Evolutionary conservation across 2,329 filamentous ascomycete genomes (phyloP).

Genomic region (Colletotrichum plurivorum): DNA sequence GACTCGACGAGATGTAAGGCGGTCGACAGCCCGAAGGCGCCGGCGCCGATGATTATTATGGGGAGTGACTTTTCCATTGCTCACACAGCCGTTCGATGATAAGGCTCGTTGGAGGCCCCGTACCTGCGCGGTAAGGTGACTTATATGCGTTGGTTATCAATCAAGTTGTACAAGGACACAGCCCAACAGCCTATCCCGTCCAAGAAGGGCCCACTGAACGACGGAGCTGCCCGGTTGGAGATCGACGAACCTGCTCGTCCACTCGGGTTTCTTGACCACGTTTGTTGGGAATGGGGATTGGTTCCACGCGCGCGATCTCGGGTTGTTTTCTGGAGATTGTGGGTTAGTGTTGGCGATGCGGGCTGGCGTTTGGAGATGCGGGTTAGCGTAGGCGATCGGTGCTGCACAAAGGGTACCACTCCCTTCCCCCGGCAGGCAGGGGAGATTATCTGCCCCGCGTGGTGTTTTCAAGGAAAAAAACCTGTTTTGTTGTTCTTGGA

Average conservation of each 20-base stretch:
- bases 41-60: constrained; percentile 57
- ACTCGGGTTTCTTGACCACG: no score
- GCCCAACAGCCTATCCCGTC: no score
- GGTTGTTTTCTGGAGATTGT: not conserved
- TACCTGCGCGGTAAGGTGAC: not conserved
- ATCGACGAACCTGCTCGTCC: no score
- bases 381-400: constrained; percentile 11
- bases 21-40: constrained; percentile 65
- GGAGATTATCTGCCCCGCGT: not conserved
- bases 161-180: no score
- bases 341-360: not conserved
- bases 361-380: not conserved
- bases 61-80: not conserved
- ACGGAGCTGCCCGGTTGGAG: no score
- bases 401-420: not conserved
- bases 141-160: no score
- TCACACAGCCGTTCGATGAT: not conserved
- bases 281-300: no score
- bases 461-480: no score
- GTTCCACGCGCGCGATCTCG: no score
- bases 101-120: not conserved
- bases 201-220: no score
- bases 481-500: no score
- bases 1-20: constrained; percentile 60
- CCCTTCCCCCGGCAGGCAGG: no score